phyloP scores from a whole-genome alignment of 306 rosid species.

The Medicago truncatula region DNA sequence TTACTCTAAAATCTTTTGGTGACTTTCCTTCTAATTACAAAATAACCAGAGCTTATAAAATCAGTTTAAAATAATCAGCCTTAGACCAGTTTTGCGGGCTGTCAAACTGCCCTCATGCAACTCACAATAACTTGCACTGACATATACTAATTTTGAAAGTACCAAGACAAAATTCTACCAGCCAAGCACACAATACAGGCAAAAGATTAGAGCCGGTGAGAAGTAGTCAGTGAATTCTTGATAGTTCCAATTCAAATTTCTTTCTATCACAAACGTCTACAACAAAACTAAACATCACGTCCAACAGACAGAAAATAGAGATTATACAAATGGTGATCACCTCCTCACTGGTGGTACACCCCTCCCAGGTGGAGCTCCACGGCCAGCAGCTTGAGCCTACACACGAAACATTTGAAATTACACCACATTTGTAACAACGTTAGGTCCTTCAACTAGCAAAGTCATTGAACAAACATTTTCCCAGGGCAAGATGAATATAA shows the following conservation, averaged over 20 bases:
- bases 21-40: constrained; percentile 7
- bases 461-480: not conserved
- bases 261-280: constrained; percentile 43
- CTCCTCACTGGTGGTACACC: constrained; percentile 91
- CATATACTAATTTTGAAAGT: constrained; percentile 18
- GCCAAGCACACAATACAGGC: constrained; percentile 25
- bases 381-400: constrained; percentile 98
- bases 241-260: constrained; percentile 39
- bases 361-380: constrained; percentile 88
- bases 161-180: not conserved
- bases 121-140: not conserved
- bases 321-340: constrained; percentile 52
- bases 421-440: not conserved
- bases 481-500: not conserved
- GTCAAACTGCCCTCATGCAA: not conserved
- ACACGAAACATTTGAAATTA: constrained; percentile 36
- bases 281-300: constrained; percentile 39
- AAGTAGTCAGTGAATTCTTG: constrained; percentile 33
- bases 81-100: constrained; percentile 2
- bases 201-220: constrained; percentile 5
- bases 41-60: not conserved
- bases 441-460: constrained; percentile 7
- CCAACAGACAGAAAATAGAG: constrained; percentile 3
- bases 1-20: not conserved
- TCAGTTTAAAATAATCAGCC: not conserved